Evolutionary conservation across 305 asterid genomes (phyloP).

Genomic region (Fraxinus sp.): DNA sequence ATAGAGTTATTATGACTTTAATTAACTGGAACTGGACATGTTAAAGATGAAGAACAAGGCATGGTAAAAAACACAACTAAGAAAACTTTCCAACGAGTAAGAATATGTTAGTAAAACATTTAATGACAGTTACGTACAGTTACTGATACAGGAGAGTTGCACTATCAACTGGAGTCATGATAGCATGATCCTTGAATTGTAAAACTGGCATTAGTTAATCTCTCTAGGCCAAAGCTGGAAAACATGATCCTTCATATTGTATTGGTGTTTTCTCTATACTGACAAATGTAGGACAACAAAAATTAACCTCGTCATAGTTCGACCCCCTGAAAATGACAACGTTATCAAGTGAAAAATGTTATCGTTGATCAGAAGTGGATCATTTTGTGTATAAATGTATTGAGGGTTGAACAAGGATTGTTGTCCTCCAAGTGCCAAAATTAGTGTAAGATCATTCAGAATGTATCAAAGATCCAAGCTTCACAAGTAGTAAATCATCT

Average conservation of each 20-base stretch:
- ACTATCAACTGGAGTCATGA: neutral
- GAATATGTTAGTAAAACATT: too few relatives aligned
- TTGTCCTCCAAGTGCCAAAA: neutral
- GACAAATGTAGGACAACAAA: neutral
- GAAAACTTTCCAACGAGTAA: too few relatives aligned
- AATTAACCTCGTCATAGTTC: neutral
- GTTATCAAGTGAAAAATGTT: neutral
- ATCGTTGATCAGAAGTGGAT: neutral
- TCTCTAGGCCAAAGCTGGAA: neutral
- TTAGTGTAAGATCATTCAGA: neutral
- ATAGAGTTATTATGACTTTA: neutral
- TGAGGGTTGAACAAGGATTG: neutral
- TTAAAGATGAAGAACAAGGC: neutral
- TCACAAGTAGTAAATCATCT: neutral
- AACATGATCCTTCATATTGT: neutral
- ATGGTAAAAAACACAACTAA: neutral
- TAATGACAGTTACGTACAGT: neutral
- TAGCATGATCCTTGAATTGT: neutral
- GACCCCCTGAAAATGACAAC: neutral
- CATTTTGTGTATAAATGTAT: neutral
- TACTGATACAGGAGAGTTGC: neutral
- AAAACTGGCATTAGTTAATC: neutral
- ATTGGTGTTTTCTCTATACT: neutral
- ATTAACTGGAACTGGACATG: neutral
- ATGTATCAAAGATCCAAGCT: neutral